Conservation (phyloP, 2,329 filamentous ascomycete genomes). For the Camptophora hylomeconis region DNA sequence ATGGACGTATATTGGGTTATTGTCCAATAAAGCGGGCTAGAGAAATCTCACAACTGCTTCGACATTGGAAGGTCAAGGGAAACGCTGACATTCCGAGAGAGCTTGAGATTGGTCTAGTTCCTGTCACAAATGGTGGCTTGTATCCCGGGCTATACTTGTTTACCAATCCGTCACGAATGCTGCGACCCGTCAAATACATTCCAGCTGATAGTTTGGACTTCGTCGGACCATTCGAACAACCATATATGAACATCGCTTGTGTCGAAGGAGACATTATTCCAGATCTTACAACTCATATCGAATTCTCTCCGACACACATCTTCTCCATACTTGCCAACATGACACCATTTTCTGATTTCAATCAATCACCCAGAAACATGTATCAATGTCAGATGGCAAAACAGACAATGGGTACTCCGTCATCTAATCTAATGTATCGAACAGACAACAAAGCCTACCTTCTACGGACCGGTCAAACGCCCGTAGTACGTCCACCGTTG, state of each 20-base stretch:
- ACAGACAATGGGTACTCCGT: constrained; percentile 96
- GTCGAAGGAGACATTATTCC: constrained; percentile 76
- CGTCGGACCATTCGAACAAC: constrained; percentile 88
- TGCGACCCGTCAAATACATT: constrained; percentile 83
- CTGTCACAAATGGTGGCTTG: constrained; percentile 77
- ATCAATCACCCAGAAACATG: constrained; percentile 98
- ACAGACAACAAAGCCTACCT: constrained; percentile 97
- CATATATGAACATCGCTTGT: constrained; percentile 95
- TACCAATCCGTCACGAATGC: constrained; percentile 73
- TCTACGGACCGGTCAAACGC: constrained; percentile 89
- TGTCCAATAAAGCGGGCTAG: constrained; percentile 74
- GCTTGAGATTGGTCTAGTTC: constrained; percentile 85
- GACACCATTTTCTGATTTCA: constrained; percentile 97
- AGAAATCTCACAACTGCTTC: constrained; percentile 70
- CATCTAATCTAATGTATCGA: constrained; percentile 68
- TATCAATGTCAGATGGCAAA: constrained; percentile 99
- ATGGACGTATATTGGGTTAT: constrained; percentile 82
- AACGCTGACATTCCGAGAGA: constrained; percentile 65
- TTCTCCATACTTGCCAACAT: constrained; percentile 96
- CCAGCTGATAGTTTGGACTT: constrained; percentile 75
- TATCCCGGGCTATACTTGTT: constrained; percentile 95
- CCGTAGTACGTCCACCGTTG: constrained; percentile 77
- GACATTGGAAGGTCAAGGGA: constrained; percentile 92
- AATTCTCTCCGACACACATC: constrained; percentile 90
- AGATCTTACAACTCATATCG: constrained; percentile 85